A percentile compares a stretch with the other conserved stretches of the same genome.
Evolutionary conservation across 495 filamentous ascomycete genomes (phyloP).

Genomic region (Xylaria palmicola): DNA sequence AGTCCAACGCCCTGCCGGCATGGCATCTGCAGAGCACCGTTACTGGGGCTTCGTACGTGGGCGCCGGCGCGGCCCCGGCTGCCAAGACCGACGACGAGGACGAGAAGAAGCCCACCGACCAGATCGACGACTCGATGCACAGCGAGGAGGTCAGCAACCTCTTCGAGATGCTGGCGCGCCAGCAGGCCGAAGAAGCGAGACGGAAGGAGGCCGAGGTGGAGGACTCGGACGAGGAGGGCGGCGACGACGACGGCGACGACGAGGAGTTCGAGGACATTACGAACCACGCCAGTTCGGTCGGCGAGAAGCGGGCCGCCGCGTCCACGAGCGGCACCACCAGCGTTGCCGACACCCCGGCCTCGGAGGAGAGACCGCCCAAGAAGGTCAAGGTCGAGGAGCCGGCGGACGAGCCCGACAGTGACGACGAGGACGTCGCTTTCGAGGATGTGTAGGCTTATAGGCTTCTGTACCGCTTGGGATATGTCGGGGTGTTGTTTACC

Average conservation of each 20-base stretch:
- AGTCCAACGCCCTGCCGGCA: constrained; percentile 80
- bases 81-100: constrained; percentile 57
- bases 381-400: constrained; percentile 55
- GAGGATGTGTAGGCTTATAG: constrained; percentile 52
- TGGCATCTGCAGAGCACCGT: constrained; percentile 93
- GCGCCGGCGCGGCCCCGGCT: constrained; percentile 43
- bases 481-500: no score
- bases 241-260: constrained; percentile 47
- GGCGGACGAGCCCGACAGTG: constrained; percentile 44
- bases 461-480: neutral
- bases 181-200: constrained; percentile 48
- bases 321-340: constrained; percentile 40
- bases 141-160: constrained; percentile 50
- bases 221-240: constrained; percentile 51
- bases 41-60: constrained; percentile 37
- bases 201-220: constrained; percentile 48
- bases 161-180: constrained; percentile 52
- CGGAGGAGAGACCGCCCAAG: constrained; percentile 49
- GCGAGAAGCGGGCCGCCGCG: constrained; percentile 25
- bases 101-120: constrained; percentile 28
- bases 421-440: constrained; percentile 63
- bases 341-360: constrained; percentile 35
- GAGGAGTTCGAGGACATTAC: constrained; percentile 39
- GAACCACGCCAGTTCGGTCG: constrained; percentile 18
- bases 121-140: constrained; percentile 41